Evolutionary conservation across 495 filamentous ascomycete genomes (phyloP), one percentile per base, ranked within the genome.

Genomic region (Trichoderma reesei): DNA sequence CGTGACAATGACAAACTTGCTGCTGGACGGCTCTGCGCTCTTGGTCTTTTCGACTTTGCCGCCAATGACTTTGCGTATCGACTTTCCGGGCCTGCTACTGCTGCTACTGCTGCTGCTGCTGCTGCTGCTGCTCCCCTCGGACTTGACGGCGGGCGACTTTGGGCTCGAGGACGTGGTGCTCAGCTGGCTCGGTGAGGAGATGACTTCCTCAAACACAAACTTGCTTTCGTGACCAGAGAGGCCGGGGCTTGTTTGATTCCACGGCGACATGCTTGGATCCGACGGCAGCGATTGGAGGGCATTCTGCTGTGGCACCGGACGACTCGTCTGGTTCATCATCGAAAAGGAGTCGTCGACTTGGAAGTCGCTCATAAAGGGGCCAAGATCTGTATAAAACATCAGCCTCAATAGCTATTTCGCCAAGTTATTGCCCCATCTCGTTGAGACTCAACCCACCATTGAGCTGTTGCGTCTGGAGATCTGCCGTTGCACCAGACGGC

Each of bases 1-100:
- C 1, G 78, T 81, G 64, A 81, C 73, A 59, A 81, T 75, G 44
- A 80, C 72, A 66, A 81, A 81, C 44, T 77, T 80, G 66, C 68
- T 80, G 66, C 68, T 74, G 60, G 5, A 54, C 11, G 4, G 64
- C 13, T 67, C 26, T 26, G 26, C 65, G 18, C 71, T 56, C 65
- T 72, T 76, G 65, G 70, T 76, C 69, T 75, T 78, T 67, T 68
- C 70, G 26, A 77, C 68, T 67, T 71, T 70, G 39, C 69, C 62
- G 38, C 63, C 66, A 66, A 67, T 72, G 37, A 74, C 67, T 60
- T 73, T 78, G 36, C 71, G 74, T 67, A 74, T 76, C 14, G 69
- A 64, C 41, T 68, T 76, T 18, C 68, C 69, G 18, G 69, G 41
- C 18, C 48, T 63, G 68, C 26, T 1, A 1, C 26, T 26, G 26